A percentile compares a stretch with the other conserved stretches of the same genome.
phyloP scores from a whole-genome alignment of 768 basidiomycete genomes.

The Russula abietina region DNA sequence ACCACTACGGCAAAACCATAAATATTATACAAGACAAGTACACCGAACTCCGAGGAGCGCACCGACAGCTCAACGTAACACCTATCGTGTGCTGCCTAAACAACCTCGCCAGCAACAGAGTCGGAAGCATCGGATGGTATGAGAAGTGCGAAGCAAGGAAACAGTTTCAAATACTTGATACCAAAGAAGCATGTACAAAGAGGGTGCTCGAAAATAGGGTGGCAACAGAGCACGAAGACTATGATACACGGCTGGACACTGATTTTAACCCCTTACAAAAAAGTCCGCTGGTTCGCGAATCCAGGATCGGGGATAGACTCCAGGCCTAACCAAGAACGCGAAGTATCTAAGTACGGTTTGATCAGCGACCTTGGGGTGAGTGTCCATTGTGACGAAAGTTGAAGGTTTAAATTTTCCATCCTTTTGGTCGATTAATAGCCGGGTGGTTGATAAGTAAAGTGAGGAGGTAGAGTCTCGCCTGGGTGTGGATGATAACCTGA shows the following conservation, averaged over 20 bases:
- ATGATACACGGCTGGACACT: neutral
- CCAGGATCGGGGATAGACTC: neutral
- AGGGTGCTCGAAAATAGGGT: neutral
- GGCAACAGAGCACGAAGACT: neutral
- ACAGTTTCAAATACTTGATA: neutral
- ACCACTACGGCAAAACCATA: neutral
- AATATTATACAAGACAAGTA: slow-evolving; percentile 1
- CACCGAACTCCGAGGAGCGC: slow-evolving; percentile 8
- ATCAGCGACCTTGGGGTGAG: neutral
- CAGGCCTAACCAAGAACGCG: neutral
- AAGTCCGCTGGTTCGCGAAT: neutral
- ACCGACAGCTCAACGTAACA: neutral
- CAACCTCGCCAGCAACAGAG: slow-evolving; percentile 1
- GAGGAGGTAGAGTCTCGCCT: neutral
- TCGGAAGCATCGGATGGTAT: neutral
- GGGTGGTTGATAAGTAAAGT: slow-evolving; percentile 1
- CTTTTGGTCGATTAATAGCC: slow-evolving; percentile 10
- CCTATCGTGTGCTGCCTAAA: neutral
- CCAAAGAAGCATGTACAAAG: neutral
- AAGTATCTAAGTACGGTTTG: neutral
- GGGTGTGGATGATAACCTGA: neutral
- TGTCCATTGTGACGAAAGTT: neutral
- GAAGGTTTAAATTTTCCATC: slow-evolving; percentile 2
- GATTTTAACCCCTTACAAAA: neutral
- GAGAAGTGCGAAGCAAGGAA: neutral